Base-by-base conservation (phyloP, 129 eudicot species). In the Flaveria robusta region DNA sequence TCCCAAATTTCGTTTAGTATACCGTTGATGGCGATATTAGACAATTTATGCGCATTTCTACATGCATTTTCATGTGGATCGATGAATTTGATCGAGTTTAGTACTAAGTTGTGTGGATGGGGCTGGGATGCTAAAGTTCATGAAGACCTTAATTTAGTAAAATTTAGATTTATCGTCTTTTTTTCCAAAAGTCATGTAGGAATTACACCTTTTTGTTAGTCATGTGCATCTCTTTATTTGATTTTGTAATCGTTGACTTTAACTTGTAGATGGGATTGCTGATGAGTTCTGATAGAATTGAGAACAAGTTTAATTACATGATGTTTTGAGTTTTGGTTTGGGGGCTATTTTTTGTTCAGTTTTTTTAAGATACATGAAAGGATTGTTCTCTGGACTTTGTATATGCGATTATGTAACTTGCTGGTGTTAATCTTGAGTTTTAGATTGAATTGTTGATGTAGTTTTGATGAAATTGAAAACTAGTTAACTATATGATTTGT, bases 351-450 rank as follows among this genome's bases (percentile, higher is more conserved):
- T 70, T 51, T 70, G 31, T 23, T 54, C 14, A 58, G 34, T 58
- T 58, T 58, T 15, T 59, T 12, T 34, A 59, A 24, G 34, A 55
- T 55, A 22, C 9, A 10, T 19, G 63, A 55, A 12, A 7, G 5
- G 4, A 55, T 20, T 60, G 66, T 24, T 24, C 19, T 60, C 41
- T 12, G 66, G 41, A 13, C 18, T 23, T 63, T 63, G 68, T 31
- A 63, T 70, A 49, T 56, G 43, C 58, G 41, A 78, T 69, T 56
- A 9, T 15, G 70, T 58, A 58, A 69, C 51, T 46, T 70, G 77
- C 9, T 59, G 51, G 52, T 54, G 9, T 56, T 69, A 23, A 67
- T 5, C 26, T 41, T 55, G 41, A 42, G 23, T 24, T 72, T 13
- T 72, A 68, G 54, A 42, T 43, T 39, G 14, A 4, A 4, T 66